A percentile compares a stretch with the other conserved stretches of the same genome.
Evolutionary conservation across 257 asterid species (phyloP).

Genomic region (Solanum chiquidenum): DNA sequence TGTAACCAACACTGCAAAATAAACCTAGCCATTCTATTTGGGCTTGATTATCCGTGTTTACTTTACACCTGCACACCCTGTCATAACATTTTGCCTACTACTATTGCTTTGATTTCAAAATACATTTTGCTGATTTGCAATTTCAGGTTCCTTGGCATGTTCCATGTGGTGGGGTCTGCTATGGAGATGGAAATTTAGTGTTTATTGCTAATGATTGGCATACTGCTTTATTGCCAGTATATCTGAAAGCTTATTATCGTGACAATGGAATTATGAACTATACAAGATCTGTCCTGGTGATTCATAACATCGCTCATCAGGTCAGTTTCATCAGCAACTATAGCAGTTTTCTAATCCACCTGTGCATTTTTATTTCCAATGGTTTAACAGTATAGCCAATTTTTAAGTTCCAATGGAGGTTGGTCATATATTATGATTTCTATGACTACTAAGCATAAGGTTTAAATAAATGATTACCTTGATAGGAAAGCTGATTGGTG

Average conservation of each 20-base stretch:
- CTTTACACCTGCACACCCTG: background rate
- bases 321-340: conserved; percentile 22
- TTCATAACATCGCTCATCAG: conserved; percentile 99
- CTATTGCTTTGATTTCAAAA: background rate
- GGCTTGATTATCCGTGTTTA: background rate
- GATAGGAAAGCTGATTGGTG: background rate
- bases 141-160: conserved; percentile 92
- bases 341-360: background rate
- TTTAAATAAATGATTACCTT: background rate
- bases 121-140: background rate
- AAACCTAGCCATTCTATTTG: background rate
- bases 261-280: conserved; percentile 85
- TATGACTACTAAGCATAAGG: background rate
- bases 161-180: conserved; percentile 96
- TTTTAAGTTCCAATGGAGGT: background rate
- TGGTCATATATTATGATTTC: background rate
- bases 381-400: background rate
- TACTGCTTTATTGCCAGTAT: conserved; percentile 88
- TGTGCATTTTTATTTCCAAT: background rate
- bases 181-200: conserved; percentile 92
- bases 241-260: conserved; percentile 87
- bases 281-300: conserved; percentile 80
- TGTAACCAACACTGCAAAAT: background rate
- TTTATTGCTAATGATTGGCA: conserved; percentile 98
- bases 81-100: background rate